These are phyloP conservation scores for Stachybotrys elegans DNA, from an alignment of 2,329 filamentous ascomycete genomes.

Conservation along the genomic window DNA sequence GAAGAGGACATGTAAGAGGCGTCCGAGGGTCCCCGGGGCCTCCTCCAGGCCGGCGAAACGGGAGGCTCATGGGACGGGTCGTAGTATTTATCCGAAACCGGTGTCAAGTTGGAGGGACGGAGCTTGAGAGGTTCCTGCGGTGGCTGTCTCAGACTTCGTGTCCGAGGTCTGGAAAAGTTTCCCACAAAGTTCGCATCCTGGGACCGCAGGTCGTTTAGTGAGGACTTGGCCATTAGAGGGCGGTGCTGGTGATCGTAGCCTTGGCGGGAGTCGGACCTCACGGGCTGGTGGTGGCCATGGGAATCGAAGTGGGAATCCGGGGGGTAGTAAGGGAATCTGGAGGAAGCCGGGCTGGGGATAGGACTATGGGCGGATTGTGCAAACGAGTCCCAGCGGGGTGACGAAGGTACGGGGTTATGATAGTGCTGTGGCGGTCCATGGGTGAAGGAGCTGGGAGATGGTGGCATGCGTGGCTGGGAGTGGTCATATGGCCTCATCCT, in stretches of 20 bases:
- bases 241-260: conserved; percentile 11
- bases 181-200: conserved; percentile 35
- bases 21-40: conserved; percentile 39
- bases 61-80: conserved; percentile 21
- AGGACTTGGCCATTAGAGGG: conserved; percentile 24
- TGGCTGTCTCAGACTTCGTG: conserved; percentile 44
- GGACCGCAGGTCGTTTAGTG: conserved; percentile 27
- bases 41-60: conserved; percentile 33
- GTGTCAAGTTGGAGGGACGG: conserved; percentile 20
- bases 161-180: conserved; percentile 58
- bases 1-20: conserved; percentile 43
- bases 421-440: not conserved
- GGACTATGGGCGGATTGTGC: conserved; percentile 22
- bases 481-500: not conserved
- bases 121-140: conserved; percentile 27
- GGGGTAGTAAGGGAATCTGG: conserved; percentile 6
- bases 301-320: conserved; percentile 3
- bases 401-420: conserved; percentile 18
- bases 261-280: not conserved
- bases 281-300: conserved; percentile 14
- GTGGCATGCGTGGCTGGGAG: not conserved
- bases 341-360: conserved; percentile 15
- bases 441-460: not conserved
- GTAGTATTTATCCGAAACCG: conserved; percentile 22
- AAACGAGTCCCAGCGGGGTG: conserved; percentile 41